phyloP scores from a whole-genome alignment of 2,329 filamentous ascomycete genomes.

The Colletotrichum abscissum region DNA sequence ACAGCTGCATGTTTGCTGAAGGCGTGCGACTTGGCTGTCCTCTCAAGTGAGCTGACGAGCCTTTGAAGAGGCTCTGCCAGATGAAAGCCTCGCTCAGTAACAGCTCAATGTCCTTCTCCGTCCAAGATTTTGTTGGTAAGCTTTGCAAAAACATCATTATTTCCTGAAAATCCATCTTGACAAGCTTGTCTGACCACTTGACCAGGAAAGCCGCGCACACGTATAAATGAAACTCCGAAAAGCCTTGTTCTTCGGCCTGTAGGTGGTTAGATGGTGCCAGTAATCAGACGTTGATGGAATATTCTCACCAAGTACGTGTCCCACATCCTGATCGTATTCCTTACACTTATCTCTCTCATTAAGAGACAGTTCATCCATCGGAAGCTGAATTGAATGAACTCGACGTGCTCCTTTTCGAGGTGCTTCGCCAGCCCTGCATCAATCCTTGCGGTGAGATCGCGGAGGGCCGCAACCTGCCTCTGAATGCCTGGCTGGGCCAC shows the following conservation, averaged over 20 bases:
- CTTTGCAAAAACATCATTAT: slow-evolving; percentile 99
- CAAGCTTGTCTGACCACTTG: slow-evolving; percentile 95
- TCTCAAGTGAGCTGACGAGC: slow-evolving; percentile 88
- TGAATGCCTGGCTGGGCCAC: slow-evolving; percentile 97
- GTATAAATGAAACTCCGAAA: slow-evolving; percentile 98
- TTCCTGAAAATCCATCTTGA: slow-evolving; percentile 98
- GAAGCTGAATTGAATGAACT: slow-evolving; percentile 99
- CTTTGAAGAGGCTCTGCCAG: slow-evolving; percentile 97
- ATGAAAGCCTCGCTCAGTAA: slow-evolving; percentile 97
- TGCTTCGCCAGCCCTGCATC: slow-evolving; percentile 87
- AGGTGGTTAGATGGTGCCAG: slow-evolving; percentile 7
- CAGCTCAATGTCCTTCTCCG: slow-evolving; percentile 97
- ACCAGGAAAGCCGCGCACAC: slow-evolving; percentile 98
- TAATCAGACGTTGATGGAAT: not conserved
- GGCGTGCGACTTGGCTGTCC: slow-evolving; percentile 57
- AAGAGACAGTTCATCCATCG: slow-evolving; percentile 99
- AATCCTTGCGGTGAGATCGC: slow-evolving; percentile 91
- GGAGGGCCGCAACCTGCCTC: slow-evolving; percentile 87
- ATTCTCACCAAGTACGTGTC: slow-evolving; percentile 92
- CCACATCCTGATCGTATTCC: slow-evolving; percentile 99
- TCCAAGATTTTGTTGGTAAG: slow-evolving; percentile 92
- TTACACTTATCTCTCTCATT: slow-evolving; percentile 97
- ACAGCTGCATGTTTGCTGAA: slow-evolving; percentile 53
- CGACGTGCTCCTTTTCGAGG: slow-evolving; percentile 88
- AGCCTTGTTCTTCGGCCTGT: slow-evolving; percentile 97